phyloP scores from a whole-genome alignment of 2,329 filamentous ascomycete genomes.

The Fusarium coicis region DNA sequence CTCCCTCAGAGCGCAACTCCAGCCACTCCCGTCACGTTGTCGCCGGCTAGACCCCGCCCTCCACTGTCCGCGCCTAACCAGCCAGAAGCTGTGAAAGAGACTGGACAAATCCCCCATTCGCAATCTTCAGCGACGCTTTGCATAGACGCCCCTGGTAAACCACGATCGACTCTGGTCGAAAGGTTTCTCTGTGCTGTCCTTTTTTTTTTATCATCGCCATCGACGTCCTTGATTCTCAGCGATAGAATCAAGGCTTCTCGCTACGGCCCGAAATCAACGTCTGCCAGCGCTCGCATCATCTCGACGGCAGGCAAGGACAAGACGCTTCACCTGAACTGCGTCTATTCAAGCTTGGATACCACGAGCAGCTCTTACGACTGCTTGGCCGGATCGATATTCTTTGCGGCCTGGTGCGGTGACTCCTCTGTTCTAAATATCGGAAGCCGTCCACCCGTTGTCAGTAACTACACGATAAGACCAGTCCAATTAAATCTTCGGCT shows the following conservation, averaged over 20 bases:
- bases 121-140: constrained; percentile 34
- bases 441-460: constrained; percentile 11
- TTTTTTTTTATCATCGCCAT: constrained; percentile 18
- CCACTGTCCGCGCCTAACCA: constrained; percentile 44
- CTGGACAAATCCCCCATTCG: constrained; percentile 17
- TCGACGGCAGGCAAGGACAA: constrained; percentile 12
- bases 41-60: constrained; percentile 42
- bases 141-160: constrained; percentile 25
- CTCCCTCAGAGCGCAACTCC: constrained; percentile 33
- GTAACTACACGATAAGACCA: constrained; percentile 31
- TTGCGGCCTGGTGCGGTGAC: constrained; percentile 6
- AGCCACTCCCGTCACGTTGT: constrained; percentile 47
- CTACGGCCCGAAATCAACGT: constrained; percentile 17
- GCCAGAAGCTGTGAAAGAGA: constrained; percentile 42
- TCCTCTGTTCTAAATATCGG: not conserved
- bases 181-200: not conserved
- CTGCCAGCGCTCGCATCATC: constrained; percentile 1
- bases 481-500: constrained; percentile 20
- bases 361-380: constrained; percentile 22
- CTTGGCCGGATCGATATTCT: constrained; percentile 3
- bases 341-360: constrained; percentile 12
- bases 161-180: constrained; percentile 15
- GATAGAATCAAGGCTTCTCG: constrained; percentile 4
- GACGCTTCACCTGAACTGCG: constrained; percentile 7
- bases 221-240: constrained; percentile 1